Evolutionary conservation across 805 yeast species (phyloP), one percentile per base, ranked within the genome.

Genomic region (Metschnikowia reukaufii): DNA sequence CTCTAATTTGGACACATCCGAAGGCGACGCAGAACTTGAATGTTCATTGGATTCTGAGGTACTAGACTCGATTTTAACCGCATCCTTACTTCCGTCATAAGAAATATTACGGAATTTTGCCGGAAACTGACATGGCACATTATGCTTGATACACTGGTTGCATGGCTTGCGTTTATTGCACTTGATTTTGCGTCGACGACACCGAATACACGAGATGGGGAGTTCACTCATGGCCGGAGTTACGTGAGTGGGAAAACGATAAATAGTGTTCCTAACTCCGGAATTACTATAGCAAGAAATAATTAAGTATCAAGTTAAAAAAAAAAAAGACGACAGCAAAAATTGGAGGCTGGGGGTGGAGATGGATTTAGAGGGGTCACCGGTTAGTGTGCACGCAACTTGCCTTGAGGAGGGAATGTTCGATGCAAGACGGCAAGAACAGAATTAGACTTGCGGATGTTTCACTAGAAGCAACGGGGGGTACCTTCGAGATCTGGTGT

Each of bases 101-200:
- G 42, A 35, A 3, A 44, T 37, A 31, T 55, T 55, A 4, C 59
- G 43, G 45, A 54, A 55, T 30, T 52, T 55, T 19, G 50, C 18
- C 4, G 59, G 59, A 31, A 54, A 55, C 38, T 51, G 55, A 35
- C 59, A 55, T 21, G 45, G 49, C 16, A 45, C 36, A 12, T 46
- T 50, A 13, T 42, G 45, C 32, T 43, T 45, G 27, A 36, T 25
- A 35, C 59, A 55, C 43, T 51, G 56, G 35, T 52, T 48, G 30
- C 59, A 55, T 4, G 59, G 59, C 21, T 54, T 45, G 39, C 44
- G 47, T 46, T 52, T 52, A 43, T 55, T 55, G 50, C 59, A 55
- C 44, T 52, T 54, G 40, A 55, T 54, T 38, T 55, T 55, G 19
- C 52, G 37, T 16, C 54, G 44, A n/a, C 59, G 56, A 39, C 59